phyloP scores from a whole-genome alignment of 1,284 basidiomycete species.

The Apiotrichum gamsii region DNA sequence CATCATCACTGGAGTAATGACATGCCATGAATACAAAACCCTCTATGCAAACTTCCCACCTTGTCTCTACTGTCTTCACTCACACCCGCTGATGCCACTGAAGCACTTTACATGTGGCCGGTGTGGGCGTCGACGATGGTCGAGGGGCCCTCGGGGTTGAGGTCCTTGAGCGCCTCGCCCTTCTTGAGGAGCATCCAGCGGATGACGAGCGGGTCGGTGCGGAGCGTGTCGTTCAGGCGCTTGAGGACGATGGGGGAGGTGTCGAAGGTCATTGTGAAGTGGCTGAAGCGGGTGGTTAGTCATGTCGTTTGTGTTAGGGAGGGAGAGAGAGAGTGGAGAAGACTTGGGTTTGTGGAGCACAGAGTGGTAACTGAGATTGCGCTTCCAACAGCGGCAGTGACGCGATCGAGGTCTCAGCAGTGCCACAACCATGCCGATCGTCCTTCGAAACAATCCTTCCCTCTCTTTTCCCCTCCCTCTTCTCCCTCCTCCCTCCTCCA shows the following conservation, averaged over 20 bases:
- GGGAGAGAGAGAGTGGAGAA: no score
- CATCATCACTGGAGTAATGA: no score
- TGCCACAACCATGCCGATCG: no score
- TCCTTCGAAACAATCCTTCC: not conserved
- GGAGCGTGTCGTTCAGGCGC: conserved; percentile 39
- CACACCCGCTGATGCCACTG: no score
- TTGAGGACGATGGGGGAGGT: conserved; percentile 44
- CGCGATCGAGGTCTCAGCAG: not conserved
- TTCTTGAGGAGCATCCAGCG: conserved; percentile 23
- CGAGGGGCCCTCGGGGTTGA: conserved; percentile 11
- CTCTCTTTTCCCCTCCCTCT: not conserved
- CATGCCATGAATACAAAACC: no score
- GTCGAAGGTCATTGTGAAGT: conserved; percentile 46
- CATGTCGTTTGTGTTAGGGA: no score
- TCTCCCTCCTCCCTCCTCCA: not conserved
- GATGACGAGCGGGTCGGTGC: conserved; percentile 42
- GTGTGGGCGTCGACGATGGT: conserved; percentile 7
- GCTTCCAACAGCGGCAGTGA: not conserved
- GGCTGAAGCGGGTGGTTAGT: no score
- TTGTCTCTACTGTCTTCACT: no score
- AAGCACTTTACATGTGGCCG: no score
- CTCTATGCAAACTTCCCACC: no score
- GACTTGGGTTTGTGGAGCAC: no score
- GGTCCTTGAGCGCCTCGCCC: conserved; percentile 10
- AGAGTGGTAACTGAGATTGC: no score